Evolutionary conservation across 345 rosid species (phyloP), one percentile per base, ranked within the genome.

Genomic region (Lumnitzera racemosa): DNA sequence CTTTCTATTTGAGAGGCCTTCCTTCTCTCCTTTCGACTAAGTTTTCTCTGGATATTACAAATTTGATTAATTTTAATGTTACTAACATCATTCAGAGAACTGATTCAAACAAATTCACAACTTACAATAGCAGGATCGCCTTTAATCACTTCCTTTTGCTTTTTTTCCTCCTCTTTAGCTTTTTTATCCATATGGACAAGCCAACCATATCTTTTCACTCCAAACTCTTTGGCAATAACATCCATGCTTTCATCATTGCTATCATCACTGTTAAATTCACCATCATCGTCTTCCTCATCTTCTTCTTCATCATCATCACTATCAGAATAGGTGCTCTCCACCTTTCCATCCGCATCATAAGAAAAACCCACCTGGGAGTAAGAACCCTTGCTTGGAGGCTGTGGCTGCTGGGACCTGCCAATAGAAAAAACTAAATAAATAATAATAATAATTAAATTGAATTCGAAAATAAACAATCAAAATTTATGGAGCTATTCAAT

Each of bases 101-200:
- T 24, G 59, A 57, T n/a, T 15, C 24, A 75, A 23, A 53, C 6
- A 59, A 16, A 25, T 27, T 12, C 59, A 12, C 59, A 62, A 85
- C 97, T 88, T 80, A 94, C 99, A 72, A 88, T 82, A 54, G 97
- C 83, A 74, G 99, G 99, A 74, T 94, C 96, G 23, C 97, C 99
- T 77, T 94, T 90, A 69, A 88, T 90, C 20, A 87, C 87, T 80
- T 90, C 97, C 73, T 94, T 94, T 53, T 90, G 97, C 74, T 88
- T 81, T 73, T 76, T 86, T 72, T 83, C 96, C 72, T 94, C 99
- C 77, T 88, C 99, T 73, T 90, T 94, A 3, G 92, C 84, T 48
- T 83, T 94, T 76, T 90, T 88, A 61, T 94, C 99, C 96, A 84
- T 90, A 63, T 84, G 91, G 74, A 90, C 97, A 58, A 94, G 97